Conservation (phyloP, 1,139 yeast genomes). For the Sugiyamaella neomexicana region DNA sequence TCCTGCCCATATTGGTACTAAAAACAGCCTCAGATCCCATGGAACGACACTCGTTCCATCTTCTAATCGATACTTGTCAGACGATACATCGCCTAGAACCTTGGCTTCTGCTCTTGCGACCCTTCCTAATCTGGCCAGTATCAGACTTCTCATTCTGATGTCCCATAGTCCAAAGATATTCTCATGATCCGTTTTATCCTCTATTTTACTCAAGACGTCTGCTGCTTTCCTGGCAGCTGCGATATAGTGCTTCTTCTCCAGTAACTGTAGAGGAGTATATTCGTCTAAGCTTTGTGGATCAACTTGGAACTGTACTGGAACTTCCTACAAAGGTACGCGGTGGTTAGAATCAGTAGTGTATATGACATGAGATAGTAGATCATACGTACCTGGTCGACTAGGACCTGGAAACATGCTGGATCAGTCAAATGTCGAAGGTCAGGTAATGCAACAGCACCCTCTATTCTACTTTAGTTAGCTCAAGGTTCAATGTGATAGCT, state of each 20-base stretch:
- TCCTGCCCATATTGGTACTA: conserved; percentile 31
- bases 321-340: conserved; percentile 6
- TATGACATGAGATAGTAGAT: no score
- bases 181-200: conserved; percentile 20
- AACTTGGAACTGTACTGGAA: conserved; percentile 29
- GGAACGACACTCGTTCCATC: conserved; percentile 35
- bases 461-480: neutral
- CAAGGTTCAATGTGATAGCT: no score
- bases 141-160: conserved; percentile 28
- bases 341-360: conserved; percentile 1
- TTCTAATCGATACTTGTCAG: conserved; percentile 28
- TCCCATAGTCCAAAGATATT: conserved; percentile 31
- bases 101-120: conserved; percentile 33
- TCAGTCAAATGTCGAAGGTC: conserved; percentile 27
- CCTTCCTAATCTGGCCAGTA: conserved; percentile 27
- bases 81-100: conserved; percentile 31
- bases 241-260: conserved; percentile 27
- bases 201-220: conserved; percentile 20
- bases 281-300: conserved; percentile 23
- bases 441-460: neutral
- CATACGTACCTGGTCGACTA: conserved; percentile 26
- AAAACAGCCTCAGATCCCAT: conserved; percentile 35
- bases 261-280: conserved; percentile 23
- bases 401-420: conserved; percentile 29
- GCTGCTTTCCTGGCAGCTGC: conserved; percentile 32